phyloP scores from a whole-genome alignment of 192 early-diverging fungal genomes.

The Coemansia sp. region DNA sequence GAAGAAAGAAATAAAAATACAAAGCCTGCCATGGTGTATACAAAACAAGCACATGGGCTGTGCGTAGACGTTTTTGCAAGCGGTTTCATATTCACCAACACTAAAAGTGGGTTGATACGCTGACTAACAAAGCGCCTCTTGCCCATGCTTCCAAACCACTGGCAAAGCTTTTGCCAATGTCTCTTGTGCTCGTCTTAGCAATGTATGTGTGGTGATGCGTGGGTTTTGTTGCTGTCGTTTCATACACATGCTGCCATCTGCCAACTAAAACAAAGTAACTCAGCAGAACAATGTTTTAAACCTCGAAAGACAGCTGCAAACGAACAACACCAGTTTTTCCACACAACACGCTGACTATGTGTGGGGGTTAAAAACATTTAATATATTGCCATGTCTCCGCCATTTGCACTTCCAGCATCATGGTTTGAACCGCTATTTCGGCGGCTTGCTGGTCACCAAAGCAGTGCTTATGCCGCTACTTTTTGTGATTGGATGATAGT shows the following conservation, averaged over 20 bases:
- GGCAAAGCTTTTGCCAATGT: background rate
- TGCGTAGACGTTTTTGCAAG: background rate
- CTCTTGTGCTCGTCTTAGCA: background rate
- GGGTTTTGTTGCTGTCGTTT: background rate
- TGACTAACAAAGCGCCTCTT: background rate
- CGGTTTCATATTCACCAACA: slow-evolving; percentile 4
- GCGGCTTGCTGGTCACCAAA: too few relatives aligned
- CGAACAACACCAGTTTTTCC: background rate
- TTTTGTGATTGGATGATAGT: too few relatives aligned
- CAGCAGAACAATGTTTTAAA: background rate
- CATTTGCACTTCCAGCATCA: too few relatives aligned
- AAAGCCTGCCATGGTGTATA: too few relatives aligned
- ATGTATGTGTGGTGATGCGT: background rate
- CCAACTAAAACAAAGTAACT: background rate
- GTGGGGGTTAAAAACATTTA: background rate
- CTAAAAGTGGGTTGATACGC: background rate
- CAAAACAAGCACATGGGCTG: background rate
- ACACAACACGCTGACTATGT: background rate
- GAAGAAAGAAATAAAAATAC: background rate
- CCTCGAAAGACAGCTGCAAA: background rate
- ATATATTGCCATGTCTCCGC: background rate
- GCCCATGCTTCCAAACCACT: background rate
- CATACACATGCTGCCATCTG: background rate
- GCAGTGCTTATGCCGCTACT: too few relatives aligned
- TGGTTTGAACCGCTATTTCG: too few relatives aligned